phyloP scores from a whole-genome alignment of 2,329 filamentous ascomycete species.

The Clarireedia monteithiana region DNA sequence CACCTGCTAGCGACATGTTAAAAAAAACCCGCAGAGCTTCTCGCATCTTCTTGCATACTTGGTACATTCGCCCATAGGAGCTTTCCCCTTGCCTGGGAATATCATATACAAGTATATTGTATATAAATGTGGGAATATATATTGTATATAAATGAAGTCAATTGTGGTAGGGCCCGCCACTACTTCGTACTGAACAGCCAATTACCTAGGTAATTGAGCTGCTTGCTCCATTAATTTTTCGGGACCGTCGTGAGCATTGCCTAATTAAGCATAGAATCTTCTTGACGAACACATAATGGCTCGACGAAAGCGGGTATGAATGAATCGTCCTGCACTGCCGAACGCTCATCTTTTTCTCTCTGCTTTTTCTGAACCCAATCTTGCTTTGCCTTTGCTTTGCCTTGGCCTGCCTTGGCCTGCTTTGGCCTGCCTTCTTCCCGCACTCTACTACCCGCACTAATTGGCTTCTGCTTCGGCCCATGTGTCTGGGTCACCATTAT shows the following conservation, averaged over 20 bases:
- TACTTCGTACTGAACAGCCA: neutral
- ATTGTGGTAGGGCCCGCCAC: neutral
- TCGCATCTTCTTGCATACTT: neutral
- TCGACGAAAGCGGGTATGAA: neutral
- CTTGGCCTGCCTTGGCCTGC: neutral
- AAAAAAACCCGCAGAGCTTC: neutral
- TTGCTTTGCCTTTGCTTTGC: too few relatives aligned
- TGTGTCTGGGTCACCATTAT: conserved; percentile 2
- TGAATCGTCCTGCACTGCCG: neutral
- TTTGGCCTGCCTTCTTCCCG: neutral
- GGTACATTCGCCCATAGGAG: neutral
- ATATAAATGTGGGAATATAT: too few relatives aligned
- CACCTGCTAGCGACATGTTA: neutral
- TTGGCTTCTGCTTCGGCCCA: conserved; percentile 8
- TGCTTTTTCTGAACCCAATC: neutral
- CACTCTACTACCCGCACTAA: neutral
- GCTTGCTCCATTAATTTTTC: neutral
- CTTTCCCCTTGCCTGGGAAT: neutral
- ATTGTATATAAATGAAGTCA: neutral
- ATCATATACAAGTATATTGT: neutral
- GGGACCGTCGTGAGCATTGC: neutral
- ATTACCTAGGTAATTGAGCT: neutral
- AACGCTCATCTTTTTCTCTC: neutral
- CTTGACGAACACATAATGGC: neutral
- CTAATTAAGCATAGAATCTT: neutral